Percentiles rank a stretch among this genome's conserved stretches.
Evolutionary conservation across 2,329 filamentous ascomycete species (phyloP).

Genomic region (Beauveria caledonica): DNA sequence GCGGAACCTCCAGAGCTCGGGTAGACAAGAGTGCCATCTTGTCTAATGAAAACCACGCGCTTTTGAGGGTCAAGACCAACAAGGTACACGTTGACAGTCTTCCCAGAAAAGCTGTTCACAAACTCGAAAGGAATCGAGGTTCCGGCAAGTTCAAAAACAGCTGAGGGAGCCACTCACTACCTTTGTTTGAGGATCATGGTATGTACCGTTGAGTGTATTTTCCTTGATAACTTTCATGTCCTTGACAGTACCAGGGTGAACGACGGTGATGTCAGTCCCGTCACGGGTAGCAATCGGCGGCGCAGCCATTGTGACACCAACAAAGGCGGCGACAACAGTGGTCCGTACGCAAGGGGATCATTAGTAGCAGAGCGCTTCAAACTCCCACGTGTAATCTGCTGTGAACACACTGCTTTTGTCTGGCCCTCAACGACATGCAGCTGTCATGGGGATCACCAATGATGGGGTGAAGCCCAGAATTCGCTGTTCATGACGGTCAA

Average conservation of each 20-base stretch:
- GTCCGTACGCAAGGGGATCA: not conserved
- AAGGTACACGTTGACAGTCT: conserved; percentile 35
- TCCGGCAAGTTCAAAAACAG: too few relatives aligned
- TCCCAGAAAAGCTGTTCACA: too few relatives aligned
- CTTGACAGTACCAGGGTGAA: conserved; percentile 21
- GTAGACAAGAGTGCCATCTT: conserved; percentile 33
- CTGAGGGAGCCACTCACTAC: not conserved
- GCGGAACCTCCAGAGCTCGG: conserved; percentile 29
- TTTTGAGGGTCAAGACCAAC: conserved; percentile 33
- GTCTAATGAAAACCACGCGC: conserved; percentile 34
- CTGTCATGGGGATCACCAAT: too few relatives aligned
- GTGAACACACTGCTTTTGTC: too few relatives aligned
- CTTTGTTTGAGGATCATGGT: conserved; percentile 13
- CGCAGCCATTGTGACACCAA: conserved; percentile 13
- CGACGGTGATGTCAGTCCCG: conserved; percentile 23
- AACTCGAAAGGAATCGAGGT: too few relatives aligned
- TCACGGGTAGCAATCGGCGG: conserved; percentile 10
- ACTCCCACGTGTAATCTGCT: too few relatives aligned
- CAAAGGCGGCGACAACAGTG: conserved; percentile 12
- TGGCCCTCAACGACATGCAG: too few relatives aligned
- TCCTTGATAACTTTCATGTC: conserved; percentile 28
- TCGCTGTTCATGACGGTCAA: too few relatives aligned
- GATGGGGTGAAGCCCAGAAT: too few relatives aligned
- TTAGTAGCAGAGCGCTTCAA: too few relatives aligned
- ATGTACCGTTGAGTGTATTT: conserved; percentile 33